Evolutionary conservation across 345 rosid species (phyloP).

Genomic region (Bruguiera sexangula): DNA sequence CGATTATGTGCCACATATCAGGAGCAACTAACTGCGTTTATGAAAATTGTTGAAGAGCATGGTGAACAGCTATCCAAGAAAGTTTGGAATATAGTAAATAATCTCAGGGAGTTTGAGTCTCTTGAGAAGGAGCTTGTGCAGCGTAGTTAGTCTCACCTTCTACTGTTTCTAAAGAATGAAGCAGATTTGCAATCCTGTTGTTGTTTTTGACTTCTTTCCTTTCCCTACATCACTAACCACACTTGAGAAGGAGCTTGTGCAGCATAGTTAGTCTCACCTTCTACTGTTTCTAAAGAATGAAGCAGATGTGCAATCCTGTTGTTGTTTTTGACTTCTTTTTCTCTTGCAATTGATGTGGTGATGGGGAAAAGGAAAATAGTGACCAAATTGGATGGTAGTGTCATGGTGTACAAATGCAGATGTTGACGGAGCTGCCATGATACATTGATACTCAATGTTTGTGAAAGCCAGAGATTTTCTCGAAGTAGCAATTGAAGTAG

Average conservation of each 20-base stretch:
- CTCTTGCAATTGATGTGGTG: neutral
- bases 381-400: neutral
- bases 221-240: neutral
- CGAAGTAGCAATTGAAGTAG: neutral
- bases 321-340: neutral
- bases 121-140: constrained; percentile 40
- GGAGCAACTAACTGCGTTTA: constrained; percentile 55
- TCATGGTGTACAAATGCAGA: neutral
- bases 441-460: neutral
- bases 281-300: constrained; percentile 1
- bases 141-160: constrained; percentile 28
- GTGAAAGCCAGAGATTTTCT: neutral
- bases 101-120: constrained; percentile 53
- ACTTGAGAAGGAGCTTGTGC: constrained; percentile 35
- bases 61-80: constrained; percentile 42
- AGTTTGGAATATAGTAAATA: constrained; percentile 49
- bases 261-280: constrained; percentile 29
- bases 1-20: constrained; percentile 58
- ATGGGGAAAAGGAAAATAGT: neutral
- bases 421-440: neutral
- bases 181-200: neutral
- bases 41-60: constrained; percentile 62
- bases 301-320: neutral
- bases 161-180: neutral
- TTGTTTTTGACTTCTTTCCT: neutral